Evolutionary conservation across 768 basidiomycete species (phyloP).

Genomic region (Trametes cinnabarina): DNA sequence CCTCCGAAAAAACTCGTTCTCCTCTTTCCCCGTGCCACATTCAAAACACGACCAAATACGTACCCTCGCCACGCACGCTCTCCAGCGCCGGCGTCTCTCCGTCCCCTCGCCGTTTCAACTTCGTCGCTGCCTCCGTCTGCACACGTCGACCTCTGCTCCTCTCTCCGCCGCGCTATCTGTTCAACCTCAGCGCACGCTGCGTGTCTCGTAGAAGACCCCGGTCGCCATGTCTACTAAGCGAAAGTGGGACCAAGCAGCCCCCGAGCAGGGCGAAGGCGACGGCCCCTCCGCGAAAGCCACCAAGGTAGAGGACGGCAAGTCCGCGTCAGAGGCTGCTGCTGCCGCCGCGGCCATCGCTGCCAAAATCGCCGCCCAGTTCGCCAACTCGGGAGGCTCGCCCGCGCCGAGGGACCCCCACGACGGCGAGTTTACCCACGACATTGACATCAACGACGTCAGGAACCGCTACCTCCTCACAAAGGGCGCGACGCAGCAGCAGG

Average conservation of each 20-base stretch:
- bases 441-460: slow-evolving; percentile 95
- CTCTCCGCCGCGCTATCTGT: neutral
- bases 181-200: neutral
- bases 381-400: slow-evolving; percentile 38
- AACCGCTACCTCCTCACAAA: slow-evolving; percentile 95
- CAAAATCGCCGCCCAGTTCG: slow-evolving; percentile 90
- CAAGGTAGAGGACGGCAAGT: slow-evolving; percentile 53
- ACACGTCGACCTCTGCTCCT: neutral
- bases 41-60: slow-evolving; percentile 8
- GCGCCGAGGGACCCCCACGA: slow-evolving; percentile 63
- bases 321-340: slow-evolving; percentile 69
- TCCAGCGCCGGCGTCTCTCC: neutral
- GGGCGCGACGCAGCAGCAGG: slow-evolving; percentile 89
- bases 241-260: slow-evolving; percentile 70
- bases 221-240: slow-evolving; percentile 64
- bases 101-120: neutral
- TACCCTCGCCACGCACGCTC: neutral
- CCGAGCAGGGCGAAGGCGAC: slow-evolving; percentile 51
- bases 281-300: slow-evolving; percentile 39
- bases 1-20: slow-evolving; percentile 7
- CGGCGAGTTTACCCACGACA: slow-evolving; percentile 82
- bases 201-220: neutral
- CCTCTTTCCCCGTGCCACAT: slow-evolving; percentile 1
- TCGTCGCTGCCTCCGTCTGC: neutral
- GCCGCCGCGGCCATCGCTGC: slow-evolving; percentile 88